Percentiles rank a stretch among this genome's conserved stretches.
These are phyloP conservation scores for Colletotrichum tropicale DNA, from an alignment of 2,329 filamentous ascomycete species.

Conservation along the genomic window DNA sequence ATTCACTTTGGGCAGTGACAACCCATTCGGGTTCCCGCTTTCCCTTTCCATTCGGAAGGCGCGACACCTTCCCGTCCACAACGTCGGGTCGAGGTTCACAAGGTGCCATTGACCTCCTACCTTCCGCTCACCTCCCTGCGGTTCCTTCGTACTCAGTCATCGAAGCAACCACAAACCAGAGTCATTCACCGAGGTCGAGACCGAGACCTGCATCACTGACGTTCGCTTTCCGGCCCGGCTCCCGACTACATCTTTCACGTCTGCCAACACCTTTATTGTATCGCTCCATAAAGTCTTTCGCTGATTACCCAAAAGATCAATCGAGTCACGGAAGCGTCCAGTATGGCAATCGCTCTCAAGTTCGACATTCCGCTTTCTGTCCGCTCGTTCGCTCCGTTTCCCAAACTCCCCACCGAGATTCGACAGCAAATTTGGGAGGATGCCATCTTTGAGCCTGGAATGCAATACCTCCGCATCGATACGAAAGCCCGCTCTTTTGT, in stretches of 20 bases:
- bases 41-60: neutral
- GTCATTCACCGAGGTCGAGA: neutral
- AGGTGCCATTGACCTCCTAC: neutral
- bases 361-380: conserved; percentile 35
- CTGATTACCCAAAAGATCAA: neutral
- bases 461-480: conserved; percentile 34
- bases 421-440: conserved; percentile 38
- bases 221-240: neutral
- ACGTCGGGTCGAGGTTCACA: neutral
- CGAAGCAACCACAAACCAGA: neutral
- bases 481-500: neutral
- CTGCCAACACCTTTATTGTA: neutral
- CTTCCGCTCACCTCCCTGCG: neutral
- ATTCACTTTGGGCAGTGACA: neutral
- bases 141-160: neutral
- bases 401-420: conserved; percentile 37
- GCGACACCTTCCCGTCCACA: neutral
- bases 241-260: neutral
- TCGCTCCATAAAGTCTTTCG: neutral
- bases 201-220: neutral
- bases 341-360: conserved; percentile 23
- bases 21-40: neutral
- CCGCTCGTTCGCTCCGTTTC: conserved; percentile 34
- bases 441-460: conserved; percentile 34
- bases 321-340: neutral